phyloP scores from a whole-genome alignment of 352 stramenopile species.

The Globisporangium radiosum region DNA sequence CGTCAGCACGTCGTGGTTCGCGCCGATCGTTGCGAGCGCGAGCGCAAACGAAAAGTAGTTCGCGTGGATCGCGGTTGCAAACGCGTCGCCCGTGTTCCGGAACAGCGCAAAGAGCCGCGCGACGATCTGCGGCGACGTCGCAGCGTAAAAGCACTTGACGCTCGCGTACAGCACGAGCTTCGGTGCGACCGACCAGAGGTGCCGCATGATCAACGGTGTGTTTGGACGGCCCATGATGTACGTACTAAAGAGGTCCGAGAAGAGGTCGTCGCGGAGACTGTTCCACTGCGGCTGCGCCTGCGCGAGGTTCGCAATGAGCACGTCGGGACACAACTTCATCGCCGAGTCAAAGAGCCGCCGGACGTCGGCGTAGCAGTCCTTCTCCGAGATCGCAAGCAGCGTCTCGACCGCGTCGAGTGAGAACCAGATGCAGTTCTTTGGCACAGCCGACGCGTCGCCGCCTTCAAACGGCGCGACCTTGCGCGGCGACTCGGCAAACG shows the following conservation, averaged over 20 bases:
- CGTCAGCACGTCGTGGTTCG: slow-evolving; percentile 82
- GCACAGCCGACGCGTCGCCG: slow-evolving; percentile 75
- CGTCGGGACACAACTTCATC: slow-evolving; percentile 81
- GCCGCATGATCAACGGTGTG: slow-evolving; percentile 82
- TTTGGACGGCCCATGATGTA: slow-evolving; percentile 86
- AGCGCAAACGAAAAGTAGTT: slow-evolving; percentile 88
- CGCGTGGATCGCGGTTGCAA: slow-evolving; percentile 76
- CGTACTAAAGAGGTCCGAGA: slow-evolving; percentile 81
- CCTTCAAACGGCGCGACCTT: slow-evolving; percentile 84
- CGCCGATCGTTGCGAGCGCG: slow-evolving; percentile 72
- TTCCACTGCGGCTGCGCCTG: slow-evolving; percentile 76
- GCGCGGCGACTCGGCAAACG: slow-evolving; percentile 70
- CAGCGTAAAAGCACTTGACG: slow-evolving; percentile 83
- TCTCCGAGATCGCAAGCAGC: slow-evolving; percentile 68
- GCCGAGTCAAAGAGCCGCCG: slow-evolving; percentile 69
- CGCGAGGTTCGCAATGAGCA: slow-evolving; percentile 82
- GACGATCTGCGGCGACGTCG: slow-evolving; percentile 73
- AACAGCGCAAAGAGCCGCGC: slow-evolving; percentile 79
- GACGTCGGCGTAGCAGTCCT: slow-evolving; percentile 81
- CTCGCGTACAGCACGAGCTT: slow-evolving; percentile 86
- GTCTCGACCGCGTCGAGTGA: slow-evolving; percentile 81
- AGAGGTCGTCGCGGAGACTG: slow-evolving; percentile 75
- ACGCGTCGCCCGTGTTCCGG: slow-evolving; percentile 77
- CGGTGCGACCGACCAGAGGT: slow-evolving; percentile 78
- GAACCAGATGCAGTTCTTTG: slow-evolving; percentile 85